Conservation (phyloP, 208 protist genomes). For the Wallacemonas sp. region DNA sequence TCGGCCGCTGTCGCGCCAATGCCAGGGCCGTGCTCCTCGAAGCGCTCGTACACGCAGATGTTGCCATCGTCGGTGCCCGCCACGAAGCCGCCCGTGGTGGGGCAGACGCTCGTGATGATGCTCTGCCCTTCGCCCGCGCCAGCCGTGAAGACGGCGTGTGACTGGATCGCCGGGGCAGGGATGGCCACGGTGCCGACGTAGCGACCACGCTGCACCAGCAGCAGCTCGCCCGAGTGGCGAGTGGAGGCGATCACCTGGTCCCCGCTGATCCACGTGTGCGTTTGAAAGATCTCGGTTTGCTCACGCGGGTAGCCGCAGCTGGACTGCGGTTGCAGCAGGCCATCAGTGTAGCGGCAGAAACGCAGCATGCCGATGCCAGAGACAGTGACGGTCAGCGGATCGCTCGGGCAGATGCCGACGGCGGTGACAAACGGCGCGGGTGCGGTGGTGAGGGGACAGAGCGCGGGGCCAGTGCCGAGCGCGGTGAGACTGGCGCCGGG, state of each 20-base stretch:
- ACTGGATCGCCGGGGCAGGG: slow-evolving; percentile 17
- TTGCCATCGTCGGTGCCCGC: slow-evolving; percentile 66
- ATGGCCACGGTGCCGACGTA: slow-evolving; percentile 50
- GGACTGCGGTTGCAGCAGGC: slow-evolving; percentile 75
- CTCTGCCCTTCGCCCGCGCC: slow-evolving; percentile 1
- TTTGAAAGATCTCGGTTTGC: slow-evolving; percentile 80
- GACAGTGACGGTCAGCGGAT: slow-evolving; percentile 89
- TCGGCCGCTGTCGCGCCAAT: not conserved
- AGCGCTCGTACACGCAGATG: slow-evolving; percentile 71
- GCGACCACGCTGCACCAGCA: slow-evolving; percentile 80
- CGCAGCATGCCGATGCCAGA: slow-evolving; percentile 92
- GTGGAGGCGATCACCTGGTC: slow-evolving; percentile 90
- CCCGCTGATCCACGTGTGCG: slow-evolving; percentile 88
- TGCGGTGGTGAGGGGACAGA: not conserved
- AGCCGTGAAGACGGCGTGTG: slow-evolving; percentile 16
- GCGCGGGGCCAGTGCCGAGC: not conserved
- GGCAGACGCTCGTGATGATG: slow-evolving; percentile 46
- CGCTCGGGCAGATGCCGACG: slow-evolving; percentile 84
- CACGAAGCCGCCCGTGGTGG: slow-evolving; percentile 69
- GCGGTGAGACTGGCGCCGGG: not conserved
- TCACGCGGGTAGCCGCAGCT: slow-evolving; percentile 53
- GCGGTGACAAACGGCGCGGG: slow-evolving; percentile 47
- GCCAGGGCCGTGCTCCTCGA: not conserved
- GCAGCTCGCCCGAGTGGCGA: slow-evolving; percentile 65
- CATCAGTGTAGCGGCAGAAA: slow-evolving; percentile 91